A percentile compares a stretch with the other conserved stretches of the same genome.
These are phyloP conservation scores for Colletotrichum falcatum DNA, from an alignment of 2,329 filamentous ascomycete genomes.

Conservation along the genomic window DNA sequence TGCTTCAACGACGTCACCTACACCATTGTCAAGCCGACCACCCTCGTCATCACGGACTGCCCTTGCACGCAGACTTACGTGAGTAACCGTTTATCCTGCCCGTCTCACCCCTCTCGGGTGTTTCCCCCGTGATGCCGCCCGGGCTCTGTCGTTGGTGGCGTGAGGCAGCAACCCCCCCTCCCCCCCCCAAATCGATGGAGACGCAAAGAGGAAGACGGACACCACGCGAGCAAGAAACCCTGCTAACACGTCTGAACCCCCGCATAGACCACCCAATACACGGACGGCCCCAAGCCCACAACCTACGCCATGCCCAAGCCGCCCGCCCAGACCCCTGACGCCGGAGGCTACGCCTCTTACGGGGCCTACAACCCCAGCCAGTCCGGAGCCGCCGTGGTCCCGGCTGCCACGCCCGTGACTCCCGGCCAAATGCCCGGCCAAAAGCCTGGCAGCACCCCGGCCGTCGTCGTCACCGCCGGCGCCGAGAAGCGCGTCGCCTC, in stretches of 20 bases:
- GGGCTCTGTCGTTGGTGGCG: neutral
- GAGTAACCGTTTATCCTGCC: neutral
- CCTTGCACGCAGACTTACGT: conserved; percentile 57
- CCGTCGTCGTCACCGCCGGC: conserved; percentile 33
- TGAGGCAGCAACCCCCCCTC: neutral
- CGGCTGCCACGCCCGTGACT: conserved; percentile 1
- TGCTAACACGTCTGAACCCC: neutral
- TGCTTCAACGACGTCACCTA: conserved; percentile 57
- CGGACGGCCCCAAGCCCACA: neutral
- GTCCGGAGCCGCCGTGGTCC: neutral
- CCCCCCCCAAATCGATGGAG: too few relatives aligned
- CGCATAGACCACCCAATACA: neutral
- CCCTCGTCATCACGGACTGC: conserved; percentile 67
- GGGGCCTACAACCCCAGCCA: neutral
- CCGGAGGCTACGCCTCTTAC: neutral
- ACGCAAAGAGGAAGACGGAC: neutral
- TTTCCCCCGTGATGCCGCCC: neutral
- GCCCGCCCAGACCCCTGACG: conserved; percentile 9
- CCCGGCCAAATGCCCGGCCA: neutral
- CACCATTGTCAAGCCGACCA: conserved; percentile 65
- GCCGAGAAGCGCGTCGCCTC: conserved; percentile 19
- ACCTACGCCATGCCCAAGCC: conserved; percentile 10
- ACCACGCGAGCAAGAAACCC: neutral
- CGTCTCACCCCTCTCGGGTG: neutral
- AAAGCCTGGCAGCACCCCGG: neutral